Base-by-base conservation (phyloP, 164 flowering plant genomes). In the Pachysandra terminalis region DNA sequence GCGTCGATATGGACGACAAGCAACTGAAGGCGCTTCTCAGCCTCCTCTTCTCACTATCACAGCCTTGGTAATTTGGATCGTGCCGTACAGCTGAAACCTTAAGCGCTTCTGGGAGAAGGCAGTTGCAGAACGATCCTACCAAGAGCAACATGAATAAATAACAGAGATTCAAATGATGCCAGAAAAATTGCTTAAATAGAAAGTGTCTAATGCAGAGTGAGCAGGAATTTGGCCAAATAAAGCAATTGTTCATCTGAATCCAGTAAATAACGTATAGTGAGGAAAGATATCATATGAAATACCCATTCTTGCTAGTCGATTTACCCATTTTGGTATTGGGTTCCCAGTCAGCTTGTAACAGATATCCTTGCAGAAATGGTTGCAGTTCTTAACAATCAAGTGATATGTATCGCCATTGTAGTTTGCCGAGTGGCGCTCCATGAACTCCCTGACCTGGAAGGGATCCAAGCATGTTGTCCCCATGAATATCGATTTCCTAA, bases 251-350 rank as follows among this genome's bases (percentile, higher is more conserved):
- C 4, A 53, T n/a, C 7, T 19, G 23, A 53, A 53, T 19, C 23
- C n/a, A 53, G 56, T 23, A 19, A 37, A 19, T 63, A 35, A 17
- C 8, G 2, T 21, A 9, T 0, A 25, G 56, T 26, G 12, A 28
- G 17, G 32, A 71, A 59, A 45, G 41, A 23, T 17, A 3, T n/a
- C n/a, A 17, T 1, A 5, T 22, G 12, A 58, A 9, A 59, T 85
- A 95, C 99, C 98, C 83, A 95, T 81, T 81, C 77, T 88, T 37
- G 99, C 99, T 8, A 95, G 90, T 37, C 99, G 87, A 77, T 95
- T 95, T 5, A 95, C 93, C 99, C 99, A 95, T 77, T 85, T 88
- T 0, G 99, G 99, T 22, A 92, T 90, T 40, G 68, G 65, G 59
- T 88, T 88, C 65, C 93, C 98, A 2, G 99, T 93, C 68, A 95